Conservation (phyloP, 768 basidiomycete genomes). For the Psilocybe sp. region DNA sequence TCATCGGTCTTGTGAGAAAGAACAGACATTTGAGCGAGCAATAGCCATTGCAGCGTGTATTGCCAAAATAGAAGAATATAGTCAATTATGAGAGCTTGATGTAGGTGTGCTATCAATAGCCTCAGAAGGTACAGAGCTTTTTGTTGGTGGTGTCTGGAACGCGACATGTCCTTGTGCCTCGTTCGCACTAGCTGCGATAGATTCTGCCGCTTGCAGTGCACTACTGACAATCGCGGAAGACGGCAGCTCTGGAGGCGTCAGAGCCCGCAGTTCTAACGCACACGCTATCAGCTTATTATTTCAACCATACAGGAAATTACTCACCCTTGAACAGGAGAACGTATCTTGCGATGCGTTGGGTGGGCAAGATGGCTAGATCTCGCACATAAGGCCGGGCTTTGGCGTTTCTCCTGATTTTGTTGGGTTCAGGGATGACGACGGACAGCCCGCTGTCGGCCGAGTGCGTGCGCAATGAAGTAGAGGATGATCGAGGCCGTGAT, state of each 20-base stretch:
- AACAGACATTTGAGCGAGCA: too few species aligned
- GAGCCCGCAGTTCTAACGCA: constrained; percentile 44
- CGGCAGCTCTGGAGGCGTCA: constrained; percentile 44
- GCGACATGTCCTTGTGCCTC: constrained; percentile 21
- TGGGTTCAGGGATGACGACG: constrained; percentile 18
- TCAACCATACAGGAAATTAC: neutral
- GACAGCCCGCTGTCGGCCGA: constrained; percentile 11
- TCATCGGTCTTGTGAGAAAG: too few species aligned
- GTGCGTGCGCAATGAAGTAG: constrained; percentile 4
- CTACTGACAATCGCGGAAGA: constrained; percentile 22
- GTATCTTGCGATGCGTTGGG: constrained; percentile 64
- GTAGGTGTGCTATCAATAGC: too few species aligned
- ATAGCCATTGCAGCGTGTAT: too few species aligned
- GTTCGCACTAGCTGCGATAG: constrained; percentile 21
- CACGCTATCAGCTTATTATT: neutral
- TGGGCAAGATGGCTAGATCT: constrained; percentile 62
- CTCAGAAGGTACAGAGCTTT: too few species aligned
- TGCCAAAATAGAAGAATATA: too few species aligned
- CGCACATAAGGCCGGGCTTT: constrained; percentile 33
- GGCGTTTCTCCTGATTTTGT: constrained; percentile 21
- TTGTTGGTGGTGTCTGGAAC: constrained; percentile 6
- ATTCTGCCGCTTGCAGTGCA: constrained; percentile 26
- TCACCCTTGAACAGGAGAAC: constrained; percentile 58
- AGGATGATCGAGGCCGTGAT: constrained; percentile 5
- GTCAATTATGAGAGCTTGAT: too few species aligned